A percentile compares a stretch with the other conserved stretches of the same genome.
These are phyloP conservation scores for Bretschneidera sinensis DNA, from an alignment of 345 rosid species.

Conservation along the genomic window DNA sequence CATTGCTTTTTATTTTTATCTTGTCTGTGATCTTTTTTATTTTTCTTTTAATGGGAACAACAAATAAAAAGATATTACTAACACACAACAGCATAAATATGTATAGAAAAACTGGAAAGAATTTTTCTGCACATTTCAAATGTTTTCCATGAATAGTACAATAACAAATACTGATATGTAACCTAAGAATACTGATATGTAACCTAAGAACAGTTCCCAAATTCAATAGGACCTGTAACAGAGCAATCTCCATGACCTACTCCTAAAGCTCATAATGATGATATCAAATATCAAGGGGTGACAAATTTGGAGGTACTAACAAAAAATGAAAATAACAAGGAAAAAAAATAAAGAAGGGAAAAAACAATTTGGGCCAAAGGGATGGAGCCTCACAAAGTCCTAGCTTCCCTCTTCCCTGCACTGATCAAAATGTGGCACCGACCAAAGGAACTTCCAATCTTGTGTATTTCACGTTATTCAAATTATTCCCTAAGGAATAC, in stretches of 20 bases:
- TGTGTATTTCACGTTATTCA: conserved; percentile 29
- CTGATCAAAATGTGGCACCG: conserved; percentile 13
- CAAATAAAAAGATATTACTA: too few species aligned
- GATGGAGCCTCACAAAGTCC: conserved; percentile 21
- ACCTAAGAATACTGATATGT: conserved; percentile 16
- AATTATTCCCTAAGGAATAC: conserved; percentile 27
- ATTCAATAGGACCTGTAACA: conserved; percentile 41
- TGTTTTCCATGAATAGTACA: conserved; percentile 38
- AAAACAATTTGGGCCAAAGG: conserved; percentile 18
- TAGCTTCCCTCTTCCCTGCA: conserved; percentile 32
- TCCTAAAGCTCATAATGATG: conserved; percentile 34
- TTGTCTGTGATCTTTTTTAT: too few species aligned
- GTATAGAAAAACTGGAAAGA: conserved; percentile 21
- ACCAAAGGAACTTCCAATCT: conserved; percentile 16
- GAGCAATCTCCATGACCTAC: conserved; percentile 43
- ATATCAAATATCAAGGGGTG: conserved; percentile 14
- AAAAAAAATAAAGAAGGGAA: conserved; percentile 2
- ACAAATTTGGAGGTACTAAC: conserved; percentile 21
- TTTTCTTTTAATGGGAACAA: too few species aligned
- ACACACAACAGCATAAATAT: background rate
- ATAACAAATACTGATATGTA: conserved; percentile 22
- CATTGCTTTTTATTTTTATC: too few species aligned
- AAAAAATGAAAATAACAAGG: conserved; percentile 19
- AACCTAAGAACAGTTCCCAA: conserved; percentile 39
- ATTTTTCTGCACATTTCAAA: conserved; percentile 49